Evolutionary conservation across 805 yeast species (phyloP).

Genomic region (Ogataea nitratoaversa): DNA sequence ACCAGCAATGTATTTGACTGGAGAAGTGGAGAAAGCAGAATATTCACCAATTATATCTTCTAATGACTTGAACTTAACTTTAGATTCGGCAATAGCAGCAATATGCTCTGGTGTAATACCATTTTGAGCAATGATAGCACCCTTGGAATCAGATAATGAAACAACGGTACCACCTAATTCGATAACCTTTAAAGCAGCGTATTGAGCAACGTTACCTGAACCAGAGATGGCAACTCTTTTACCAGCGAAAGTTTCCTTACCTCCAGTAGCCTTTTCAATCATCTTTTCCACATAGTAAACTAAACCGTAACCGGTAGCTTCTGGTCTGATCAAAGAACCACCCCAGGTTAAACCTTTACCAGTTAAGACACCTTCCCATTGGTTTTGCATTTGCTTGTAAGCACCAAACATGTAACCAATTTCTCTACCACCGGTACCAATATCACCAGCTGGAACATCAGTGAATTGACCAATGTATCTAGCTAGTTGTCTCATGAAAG

Average conservation of each 20-base stretch:
- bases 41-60: conserved; percentile 58
- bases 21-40: conserved; percentile 51
- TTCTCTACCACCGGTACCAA: conserved; percentile 97
- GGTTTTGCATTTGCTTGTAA: conserved; percentile 85
- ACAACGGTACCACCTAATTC: conserved; percentile 96
- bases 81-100: conserved; percentile 69
- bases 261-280: conserved; percentile 89
- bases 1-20: conserved; percentile 81
- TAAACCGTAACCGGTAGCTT: conserved; percentile 98
- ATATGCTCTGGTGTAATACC: conserved; percentile 87
- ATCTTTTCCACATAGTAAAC: conserved; percentile 96
- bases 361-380: conserved; percentile 95
- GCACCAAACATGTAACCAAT: conserved; percentile 96
- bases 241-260: conserved; percentile 86
- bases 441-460: conserved; percentile 99
- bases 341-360: conserved; percentile 99
- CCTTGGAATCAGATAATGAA: conserved; percentile 92
- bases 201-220: conserved; percentile 98
- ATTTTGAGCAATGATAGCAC: conserved; percentile 69
- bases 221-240: conserved; percentile 97
- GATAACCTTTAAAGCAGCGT: conserved; percentile 94
- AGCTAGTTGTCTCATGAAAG: conserved; percentile 93
- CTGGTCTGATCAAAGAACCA: conserved; percentile 98
- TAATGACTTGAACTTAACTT: conserved; percentile 72
- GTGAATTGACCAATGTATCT: conserved; percentile 96